Evolutionary conservation across 2,329 filamentous ascomycete genomes (phyloP).

Genomic region (Torrubiella hemipterigena): DNA sequence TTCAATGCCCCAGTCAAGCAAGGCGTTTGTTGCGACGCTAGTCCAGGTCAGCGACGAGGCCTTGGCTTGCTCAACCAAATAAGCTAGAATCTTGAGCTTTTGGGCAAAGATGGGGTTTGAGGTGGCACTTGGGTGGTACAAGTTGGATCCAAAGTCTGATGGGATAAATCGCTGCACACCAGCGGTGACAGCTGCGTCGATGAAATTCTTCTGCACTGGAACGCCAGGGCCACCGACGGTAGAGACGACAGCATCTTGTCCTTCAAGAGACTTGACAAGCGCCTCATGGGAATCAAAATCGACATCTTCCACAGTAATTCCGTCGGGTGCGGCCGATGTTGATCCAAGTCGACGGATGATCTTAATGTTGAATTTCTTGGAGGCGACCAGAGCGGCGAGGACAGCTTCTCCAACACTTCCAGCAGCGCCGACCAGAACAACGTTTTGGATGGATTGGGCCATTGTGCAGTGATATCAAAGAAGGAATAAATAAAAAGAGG

Average conservation of each 20-base stretch:
- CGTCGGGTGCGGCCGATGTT: conserved; percentile 16
- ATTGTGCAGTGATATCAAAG: too few species aligned
- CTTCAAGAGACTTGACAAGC: conserved; percentile 37
- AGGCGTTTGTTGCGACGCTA: conserved; percentile 36
- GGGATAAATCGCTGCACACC: conserved; percentile 52
- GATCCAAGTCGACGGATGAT: conserved; percentile 28
- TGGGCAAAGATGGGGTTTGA: conserved; percentile 36
- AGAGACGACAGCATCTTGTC: conserved; percentile 43
- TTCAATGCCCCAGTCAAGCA: conserved; percentile 45
- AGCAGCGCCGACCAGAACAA: conserved; percentile 23
- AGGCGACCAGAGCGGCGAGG: conserved; percentile 17
- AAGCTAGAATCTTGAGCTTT: conserved; percentile 32
- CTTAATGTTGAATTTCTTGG: conserved; percentile 21
- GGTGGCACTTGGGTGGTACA: conserved; percentile 17
- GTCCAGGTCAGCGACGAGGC: conserved; percentile 40
- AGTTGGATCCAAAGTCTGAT: conserved; percentile 38
- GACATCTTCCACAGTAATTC: conserved; percentile 18
- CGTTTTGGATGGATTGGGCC: conserved; percentile 22
- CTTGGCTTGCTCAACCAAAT: conserved; percentile 26
- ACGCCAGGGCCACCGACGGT: conserved; percentile 24
- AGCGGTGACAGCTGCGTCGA: conserved; percentile 46
- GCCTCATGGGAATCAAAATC: conserved; percentile 31
- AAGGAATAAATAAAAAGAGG: too few species aligned
- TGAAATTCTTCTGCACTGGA: conserved; percentile 25
- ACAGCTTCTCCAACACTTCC: conserved; percentile 21